Conservation (phyloP, 306 rosid species). For the Nissolia schottii region DNA sequence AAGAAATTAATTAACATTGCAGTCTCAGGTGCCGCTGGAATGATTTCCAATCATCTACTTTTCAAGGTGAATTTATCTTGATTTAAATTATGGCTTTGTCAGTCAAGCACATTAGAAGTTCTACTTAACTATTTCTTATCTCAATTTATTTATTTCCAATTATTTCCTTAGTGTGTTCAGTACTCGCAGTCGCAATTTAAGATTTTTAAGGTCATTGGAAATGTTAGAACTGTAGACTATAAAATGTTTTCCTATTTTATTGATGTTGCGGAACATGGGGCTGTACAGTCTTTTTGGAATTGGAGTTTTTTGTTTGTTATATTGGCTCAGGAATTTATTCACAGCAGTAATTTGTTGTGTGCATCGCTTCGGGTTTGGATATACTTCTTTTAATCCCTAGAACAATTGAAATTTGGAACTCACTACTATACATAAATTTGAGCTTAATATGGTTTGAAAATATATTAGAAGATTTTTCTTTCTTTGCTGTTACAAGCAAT, state of each 20-base stretch:
- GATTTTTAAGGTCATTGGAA: background rate
- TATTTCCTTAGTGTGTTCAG: background rate
- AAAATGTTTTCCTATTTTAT: background rate
- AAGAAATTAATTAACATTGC: conserved; percentile 81
- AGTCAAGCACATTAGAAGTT: background rate
- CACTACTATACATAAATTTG: background rate
- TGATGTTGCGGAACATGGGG: background rate
- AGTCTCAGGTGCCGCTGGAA: conserved; percentile 98
- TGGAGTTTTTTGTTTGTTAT: background rate
- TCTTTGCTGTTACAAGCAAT: background rate
- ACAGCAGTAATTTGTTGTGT: background rate
- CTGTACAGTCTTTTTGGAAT: background rate
- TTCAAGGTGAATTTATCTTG: conserved; percentile 63
- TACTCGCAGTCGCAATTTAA: background rate
- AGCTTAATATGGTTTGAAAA: background rate
- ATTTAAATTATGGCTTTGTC: background rate
- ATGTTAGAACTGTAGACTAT: background rate
- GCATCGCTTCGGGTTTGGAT: background rate
- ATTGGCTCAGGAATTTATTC: conserved; percentile 1
- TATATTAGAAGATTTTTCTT: background rate
- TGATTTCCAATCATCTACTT: conserved; percentile 93
- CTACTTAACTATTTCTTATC: background rate
- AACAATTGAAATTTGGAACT: background rate
- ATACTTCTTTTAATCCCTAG: background rate
- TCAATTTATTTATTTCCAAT: background rate